Base-by-base conservation (phyloP, 352 stramenopile species). In the Pythium rishiriense region DNA sequence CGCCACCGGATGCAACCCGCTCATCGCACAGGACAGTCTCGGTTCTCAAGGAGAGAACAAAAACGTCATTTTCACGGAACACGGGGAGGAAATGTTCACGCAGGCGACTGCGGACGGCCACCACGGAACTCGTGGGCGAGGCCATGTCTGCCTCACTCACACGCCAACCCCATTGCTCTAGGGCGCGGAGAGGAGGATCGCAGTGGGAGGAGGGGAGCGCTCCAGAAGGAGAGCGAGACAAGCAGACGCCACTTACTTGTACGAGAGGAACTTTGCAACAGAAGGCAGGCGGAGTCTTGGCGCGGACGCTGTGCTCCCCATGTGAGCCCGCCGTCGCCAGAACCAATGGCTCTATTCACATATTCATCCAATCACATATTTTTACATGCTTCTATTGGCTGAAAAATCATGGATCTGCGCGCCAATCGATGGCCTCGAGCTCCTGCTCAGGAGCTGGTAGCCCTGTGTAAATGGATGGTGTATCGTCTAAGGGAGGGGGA, bases 261-360 rank as follows among this genome's bases (percentile, higher is more conserved):
- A 81, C 70, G 78, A 88, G 82, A 89, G 76, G 77, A 85, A 87
- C 80, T 90, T 88, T 90, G 85, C 85, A 93, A 93, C 85, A 91
- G 88, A 43, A 28, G 42, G 21, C 42, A 19, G 2, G 3, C n/a
- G 15, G 21, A 26, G 29, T 21, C 2, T 41, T 9, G 6, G 31
- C 6, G 31, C 31, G 6, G 11, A 37, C 6, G 31, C 31, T 11
- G 6, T 11, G 31, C 6, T 37, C 31, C 12, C 35, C 35, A 41
- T 9, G 6, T 15, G n/a, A n/a, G 14, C 35, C 35, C 14, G 35
- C 35, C 35, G 3, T 41, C 31, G n/a, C 24, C 4, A 43, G 48
- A 53, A 70, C 64, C 66, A 72, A 60, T 72, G 59, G 56, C 52
- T 57, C 35, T 5, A 25, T 10, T 14, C 21, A 7, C 15, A 52